Conservation (phyloP, 345 rosid genomes). For the Jatropha curcas region DNA sequence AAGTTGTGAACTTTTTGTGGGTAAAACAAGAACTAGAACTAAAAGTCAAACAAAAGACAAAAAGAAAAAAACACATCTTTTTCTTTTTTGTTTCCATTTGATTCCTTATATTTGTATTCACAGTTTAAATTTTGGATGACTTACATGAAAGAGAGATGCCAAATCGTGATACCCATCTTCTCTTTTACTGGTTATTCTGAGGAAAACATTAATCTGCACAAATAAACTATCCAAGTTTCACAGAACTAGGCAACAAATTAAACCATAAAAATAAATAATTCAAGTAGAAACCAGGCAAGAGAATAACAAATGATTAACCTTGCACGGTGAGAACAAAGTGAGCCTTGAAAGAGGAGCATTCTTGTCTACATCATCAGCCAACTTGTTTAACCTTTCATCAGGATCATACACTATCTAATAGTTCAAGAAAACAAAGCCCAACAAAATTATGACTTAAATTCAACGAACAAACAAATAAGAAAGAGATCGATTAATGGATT, state of each 20-base stretch:
- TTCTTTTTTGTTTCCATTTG: background rate
- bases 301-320: slow-evolving; percentile 41
- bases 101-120: background rate
- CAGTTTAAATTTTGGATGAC: slow-evolving; percentile 14
- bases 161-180: slow-evolving; percentile 95
- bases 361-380: slow-evolving; percentile 75
- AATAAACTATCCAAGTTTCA: slow-evolving; percentile 6
- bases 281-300: background rate
- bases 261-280: background rate
- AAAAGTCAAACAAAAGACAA: too few relatives aligned
- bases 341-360: slow-evolving; percentile 91
- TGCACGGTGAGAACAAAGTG: slow-evolving; percentile 94
- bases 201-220: slow-evolving; percentile 82
- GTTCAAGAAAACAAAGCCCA: background rate
- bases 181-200: slow-evolving; percentile 78
- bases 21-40: background rate
- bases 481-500: background rate
- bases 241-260: background rate
- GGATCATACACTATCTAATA: slow-evolving; percentile 78
- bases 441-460: background rate
- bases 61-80: too few relatives aligned
- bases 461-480: background rate
- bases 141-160: slow-evolving; percentile 94
- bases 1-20: slow-evolving; percentile 4
- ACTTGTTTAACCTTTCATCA: slow-evolving; percentile 71